Percentiles rank a stretch among this genome's conserved stretches.
These are phyloP conservation scores for Cordyceps cicadae DNA, from an alignment of 2,329 filamentous ascomycete genomes.

Conservation along the genomic window DNA sequence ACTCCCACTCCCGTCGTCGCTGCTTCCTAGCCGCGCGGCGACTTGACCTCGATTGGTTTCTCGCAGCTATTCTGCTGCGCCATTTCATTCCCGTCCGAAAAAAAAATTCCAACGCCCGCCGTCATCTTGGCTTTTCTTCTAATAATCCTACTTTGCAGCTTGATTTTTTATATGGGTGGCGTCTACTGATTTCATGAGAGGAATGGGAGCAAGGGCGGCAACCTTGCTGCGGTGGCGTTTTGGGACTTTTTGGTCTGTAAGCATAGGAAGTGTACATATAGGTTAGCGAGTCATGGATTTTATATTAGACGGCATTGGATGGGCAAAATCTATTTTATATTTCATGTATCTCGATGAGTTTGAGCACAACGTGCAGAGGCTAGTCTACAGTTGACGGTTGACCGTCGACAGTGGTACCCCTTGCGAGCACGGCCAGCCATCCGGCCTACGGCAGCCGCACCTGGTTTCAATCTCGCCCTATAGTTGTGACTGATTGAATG, in stretches of 20 bases:
- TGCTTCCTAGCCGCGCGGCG: conserved; percentile 26
- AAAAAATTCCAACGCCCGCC: background rate
- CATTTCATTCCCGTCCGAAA: background rate
- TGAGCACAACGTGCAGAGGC: too few species aligned
- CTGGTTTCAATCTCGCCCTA: too few species aligned
- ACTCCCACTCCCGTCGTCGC: conserved; percentile 35
- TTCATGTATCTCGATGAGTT: background rate
- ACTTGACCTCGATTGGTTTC: background rate
- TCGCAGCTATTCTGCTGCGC: background rate
- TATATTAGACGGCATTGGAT: conserved; percentile 7
- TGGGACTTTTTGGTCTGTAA: background rate
- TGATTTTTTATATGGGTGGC: background rate
- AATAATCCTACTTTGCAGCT: background rate
- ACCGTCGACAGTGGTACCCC: too few species aligned
- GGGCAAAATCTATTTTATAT: background rate
- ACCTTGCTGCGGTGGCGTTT: background rate
- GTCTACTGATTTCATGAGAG: background rate
- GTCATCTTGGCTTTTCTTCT: background rate
- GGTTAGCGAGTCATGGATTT: background rate
- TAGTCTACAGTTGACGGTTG: too few species aligned
- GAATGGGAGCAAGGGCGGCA: background rate
- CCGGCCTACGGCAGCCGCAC: too few species aligned
- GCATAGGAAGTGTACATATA: conserved; percentile 7
- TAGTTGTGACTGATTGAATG: too few species aligned
- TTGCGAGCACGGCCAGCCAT: too few species aligned